Base-by-base conservation (phyloP, 129 eudicot genomes). In the Pseudognaphalium luteoalbum region DNA sequence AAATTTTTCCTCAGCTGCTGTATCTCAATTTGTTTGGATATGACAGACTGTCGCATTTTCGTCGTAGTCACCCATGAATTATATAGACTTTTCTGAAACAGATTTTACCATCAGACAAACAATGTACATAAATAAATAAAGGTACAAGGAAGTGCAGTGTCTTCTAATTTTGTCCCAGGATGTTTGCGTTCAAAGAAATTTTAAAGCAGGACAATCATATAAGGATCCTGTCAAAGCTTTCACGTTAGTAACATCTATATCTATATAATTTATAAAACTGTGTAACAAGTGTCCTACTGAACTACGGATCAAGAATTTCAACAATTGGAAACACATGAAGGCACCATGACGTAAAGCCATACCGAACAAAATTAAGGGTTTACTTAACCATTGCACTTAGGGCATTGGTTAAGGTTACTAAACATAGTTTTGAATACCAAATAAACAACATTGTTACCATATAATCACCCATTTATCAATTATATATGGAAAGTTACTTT, bases 41-140 rank as follows among this genome's bases (percentile, higher is more conserved):
- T 76, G 50, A 86, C 88, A 78, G 86, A 81, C 58, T 71, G 86
- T 10, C 87, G 83, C 88, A 88, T 64, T 69, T 86, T 87, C 8
- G 86, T 62, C 4, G 83, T 88, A 29, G 85, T 68, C 74, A 81
- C 84, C 93, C 90, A 88, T 42, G 93, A 89, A 76, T 86, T 88
- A 64, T 88, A 88, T 44, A 88, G 85, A 68, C 85, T 86, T 81
- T 81, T 88, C 97, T 91, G 97, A 33, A 73, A 71, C 71, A 83
- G 71, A 33, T 22, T 25, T 69, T 33, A 64, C 64, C 60, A 69
- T 68, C 60, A 68, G 71, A 52, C 63, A 75, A 25, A 64, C 63
- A 60, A 30, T 70, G 65, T 33, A 47, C 32, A 78, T 5, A 70
- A 61, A 50, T 19, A 69, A 34, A 59, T 47, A 60, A 28, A 42